phyloP scores from a whole-genome alignment of 176 grass and related monocot genomes.

The Musa troglodytarum region DNA sequence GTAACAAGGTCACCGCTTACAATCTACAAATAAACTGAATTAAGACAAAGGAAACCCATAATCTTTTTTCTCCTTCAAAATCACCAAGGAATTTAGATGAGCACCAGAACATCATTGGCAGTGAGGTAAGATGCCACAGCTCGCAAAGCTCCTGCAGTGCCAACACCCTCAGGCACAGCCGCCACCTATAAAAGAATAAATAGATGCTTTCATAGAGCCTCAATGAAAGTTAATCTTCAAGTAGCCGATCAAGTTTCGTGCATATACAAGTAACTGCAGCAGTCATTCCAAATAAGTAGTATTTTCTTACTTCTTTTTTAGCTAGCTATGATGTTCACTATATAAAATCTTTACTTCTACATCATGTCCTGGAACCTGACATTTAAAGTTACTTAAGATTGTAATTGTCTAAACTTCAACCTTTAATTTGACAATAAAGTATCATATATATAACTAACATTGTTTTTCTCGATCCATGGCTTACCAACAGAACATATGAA shows the following conservation, averaged over 20 bases:
- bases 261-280: too few species aligned
- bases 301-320: neutral
- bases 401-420: neutral
- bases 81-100: slow-evolving; percentile 14
- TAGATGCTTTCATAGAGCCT: slow-evolving; percentile 19
- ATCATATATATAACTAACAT: neutral
- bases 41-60: neutral
- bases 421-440: too few species aligned
- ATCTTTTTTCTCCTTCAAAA: neutral
- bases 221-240: neutral
- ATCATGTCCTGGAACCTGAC: neutral
- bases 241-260: neutral
- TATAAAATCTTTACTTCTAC: neutral
- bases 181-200: slow-evolving; percentile 42
- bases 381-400: neutral
- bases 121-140: slow-evolving; percentile 56
- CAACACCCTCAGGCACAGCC: slow-evolving; percentile 68
- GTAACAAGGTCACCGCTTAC: slow-evolving; percentile 84
- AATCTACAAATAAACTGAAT: slow-evolving; percentile 39
- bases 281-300: neutral
- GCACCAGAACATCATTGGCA: slow-evolving; percentile 88
- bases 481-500: neutral
- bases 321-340: neutral
- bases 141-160: slow-evolving; percentile 75
- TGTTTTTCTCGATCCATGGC: neutral